Conservation (phyloP, 352 stramenopile species). For the Phytophthora pluvialis region DNA sequence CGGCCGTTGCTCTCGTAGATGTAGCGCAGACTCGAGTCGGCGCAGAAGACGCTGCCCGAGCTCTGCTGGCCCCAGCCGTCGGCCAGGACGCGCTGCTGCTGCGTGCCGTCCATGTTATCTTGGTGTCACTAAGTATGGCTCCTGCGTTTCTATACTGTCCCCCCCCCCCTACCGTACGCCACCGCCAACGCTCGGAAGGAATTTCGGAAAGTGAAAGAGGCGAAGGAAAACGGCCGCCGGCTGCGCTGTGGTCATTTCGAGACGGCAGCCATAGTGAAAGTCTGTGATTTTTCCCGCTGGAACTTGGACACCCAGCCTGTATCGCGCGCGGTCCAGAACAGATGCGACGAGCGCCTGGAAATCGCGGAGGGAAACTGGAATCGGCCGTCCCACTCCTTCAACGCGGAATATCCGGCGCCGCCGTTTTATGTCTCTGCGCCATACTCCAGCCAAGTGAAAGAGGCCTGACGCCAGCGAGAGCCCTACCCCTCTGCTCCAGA, state of each 20-base stretch:
- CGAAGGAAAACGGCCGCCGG: too few relatives aligned
- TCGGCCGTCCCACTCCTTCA: constrained; percentile 10
- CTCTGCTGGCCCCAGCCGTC: constrained; percentile 69
- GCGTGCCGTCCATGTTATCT: constrained; percentile 35
- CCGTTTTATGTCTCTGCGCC: constrained; percentile 3
- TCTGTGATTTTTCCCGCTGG: not conserved
- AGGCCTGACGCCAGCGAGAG: constrained; percentile 4
- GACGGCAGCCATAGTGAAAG: not conserved
- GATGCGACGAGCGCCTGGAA: constrained; percentile 19
- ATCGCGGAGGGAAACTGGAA: constrained; percentile 13
- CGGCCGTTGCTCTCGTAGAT: constrained; percentile 66
- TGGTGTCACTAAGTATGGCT: constrained; percentile 20
- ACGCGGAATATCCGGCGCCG: constrained; percentile 13
- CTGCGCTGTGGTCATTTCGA: not conserved
- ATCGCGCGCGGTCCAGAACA: constrained; percentile 20
- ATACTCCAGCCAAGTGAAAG: constrained; percentile 19
- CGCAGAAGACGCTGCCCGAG: constrained; percentile 78
- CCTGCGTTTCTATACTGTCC: constrained; percentile 17
- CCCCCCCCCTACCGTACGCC: constrained; percentile 20
- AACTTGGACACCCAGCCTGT: constrained; percentile 19
- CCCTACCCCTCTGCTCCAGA: constrained; percentile 14
- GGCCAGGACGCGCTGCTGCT: constrained; percentile 68
- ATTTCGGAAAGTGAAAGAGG: constrained; percentile 27
- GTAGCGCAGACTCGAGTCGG: constrained; percentile 80
- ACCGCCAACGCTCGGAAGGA: constrained; percentile 20